These are phyloP conservation scores for Thraustochytrium striatum DNA, from an alignment of 352 stramenopile genomes.

Conservation along the genomic window DNA sequence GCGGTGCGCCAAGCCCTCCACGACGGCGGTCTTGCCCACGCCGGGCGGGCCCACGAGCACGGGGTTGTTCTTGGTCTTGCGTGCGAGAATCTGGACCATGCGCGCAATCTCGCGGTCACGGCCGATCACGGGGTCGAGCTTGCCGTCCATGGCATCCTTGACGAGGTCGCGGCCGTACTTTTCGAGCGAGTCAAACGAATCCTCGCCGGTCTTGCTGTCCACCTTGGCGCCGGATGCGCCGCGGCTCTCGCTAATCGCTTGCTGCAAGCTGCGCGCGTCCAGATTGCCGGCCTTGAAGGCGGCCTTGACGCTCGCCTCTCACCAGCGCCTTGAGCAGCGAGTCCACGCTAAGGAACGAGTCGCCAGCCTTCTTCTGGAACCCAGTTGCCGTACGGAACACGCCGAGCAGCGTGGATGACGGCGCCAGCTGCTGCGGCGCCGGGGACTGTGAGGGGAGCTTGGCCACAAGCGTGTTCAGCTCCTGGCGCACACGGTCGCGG, in stretches of 20 bases:
- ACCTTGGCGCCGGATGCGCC: constrained; percentile 61
- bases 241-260: constrained; percentile 63
- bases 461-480: constrained; percentile 62
- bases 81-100: constrained; percentile 88
- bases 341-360: constrained; percentile 70
- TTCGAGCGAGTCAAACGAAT: constrained; percentile 82
- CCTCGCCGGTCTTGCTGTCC: constrained; percentile 74
- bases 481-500: constrained; percentile 58
- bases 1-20: constrained; percentile 88
- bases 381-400: constrained; percentile 74
- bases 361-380: constrained; percentile 70
- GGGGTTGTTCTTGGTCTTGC: constrained; percentile 96
- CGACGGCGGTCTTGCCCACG: constrained; percentile 91
- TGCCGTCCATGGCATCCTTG: constrained; percentile 79
- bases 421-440: constrained; percentile 62
- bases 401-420: constrained; percentile 67
- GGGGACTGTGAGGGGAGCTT: constrained; percentile 69
- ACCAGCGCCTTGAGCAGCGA: constrained; percentile 70
- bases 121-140: constrained; percentile 96
- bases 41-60: constrained; percentile 91
- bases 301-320: constrained; percentile 60
- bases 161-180: constrained; percentile 94
- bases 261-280: constrained; percentile 65
- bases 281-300: constrained; percentile 69
- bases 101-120: constrained; percentile 93